A percentile compares a stretch with the other conserved stretches of the same genome.
Conservation (phyloP, 2,329 filamentous ascomycete species). For the Pestalotiopsis sp. region DNA sequence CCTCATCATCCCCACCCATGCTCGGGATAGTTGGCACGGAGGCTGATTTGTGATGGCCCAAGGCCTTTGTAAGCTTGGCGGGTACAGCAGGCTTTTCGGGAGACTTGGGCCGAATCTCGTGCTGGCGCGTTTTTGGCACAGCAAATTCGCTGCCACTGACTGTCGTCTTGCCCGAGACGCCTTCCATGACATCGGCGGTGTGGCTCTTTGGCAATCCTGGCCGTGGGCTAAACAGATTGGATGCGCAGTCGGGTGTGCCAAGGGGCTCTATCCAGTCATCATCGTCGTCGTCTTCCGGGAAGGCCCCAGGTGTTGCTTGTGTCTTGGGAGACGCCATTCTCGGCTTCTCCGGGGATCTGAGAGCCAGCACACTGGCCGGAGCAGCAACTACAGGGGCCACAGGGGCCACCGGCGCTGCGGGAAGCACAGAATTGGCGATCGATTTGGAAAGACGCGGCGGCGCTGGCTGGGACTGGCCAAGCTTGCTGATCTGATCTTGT, state of each 20-base stretch:
- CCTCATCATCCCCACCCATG: conserved; percentile 23
- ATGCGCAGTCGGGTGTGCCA: conserved; percentile 32
- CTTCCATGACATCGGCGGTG: conserved; percentile 62
- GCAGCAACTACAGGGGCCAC: conserved; percentile 28
- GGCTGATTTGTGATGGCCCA: conserved; percentile 60
- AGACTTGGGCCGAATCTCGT: conserved; percentile 31
- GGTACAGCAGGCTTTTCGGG: conserved; percentile 33
- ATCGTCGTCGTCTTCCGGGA: conserved; percentile 58
- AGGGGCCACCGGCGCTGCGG: conserved; percentile 17
- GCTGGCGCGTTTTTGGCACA: conserved; percentile 40
- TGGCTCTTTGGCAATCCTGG: conserved; percentile 60
- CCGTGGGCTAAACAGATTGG: conserved; percentile 42
- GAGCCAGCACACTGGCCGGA: conserved; percentile 23
- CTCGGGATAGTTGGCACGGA: conserved; percentile 58
- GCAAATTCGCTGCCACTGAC: conserved; percentile 48
- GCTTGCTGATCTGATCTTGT: conserved; percentile 85
- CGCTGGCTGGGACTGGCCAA: conserved; percentile 58
- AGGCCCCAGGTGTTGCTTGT: conserved; percentile 55
- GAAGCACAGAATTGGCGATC: conserved; percentile 33
- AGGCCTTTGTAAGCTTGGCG: conserved; percentile 30
- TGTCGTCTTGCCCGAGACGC: conserved; percentile 47
- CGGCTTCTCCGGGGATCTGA: conserved; percentile 33
- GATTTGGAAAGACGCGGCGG: conserved; percentile 49
- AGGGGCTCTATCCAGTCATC: conserved; percentile 65
- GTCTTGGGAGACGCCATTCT: conserved; percentile 40